Conservation (phyloP, 331 rosid genomes). For the Quercus tomentella region DNA sequence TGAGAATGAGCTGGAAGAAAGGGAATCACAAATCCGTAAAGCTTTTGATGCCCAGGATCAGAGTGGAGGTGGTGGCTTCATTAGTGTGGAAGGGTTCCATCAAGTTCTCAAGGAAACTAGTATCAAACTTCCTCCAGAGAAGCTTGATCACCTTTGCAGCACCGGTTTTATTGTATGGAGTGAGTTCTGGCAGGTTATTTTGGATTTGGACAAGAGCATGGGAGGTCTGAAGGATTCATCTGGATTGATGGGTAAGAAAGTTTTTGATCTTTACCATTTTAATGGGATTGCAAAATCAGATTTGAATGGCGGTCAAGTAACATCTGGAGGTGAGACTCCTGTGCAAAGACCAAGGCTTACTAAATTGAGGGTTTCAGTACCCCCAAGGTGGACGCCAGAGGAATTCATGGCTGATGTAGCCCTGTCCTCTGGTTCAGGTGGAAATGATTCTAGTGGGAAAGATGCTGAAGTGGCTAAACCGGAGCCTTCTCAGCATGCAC, state of each 20-base stretch:
- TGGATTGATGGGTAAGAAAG: constrained; percentile 93
- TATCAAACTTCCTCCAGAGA: constrained; percentile 61
- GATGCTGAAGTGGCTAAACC: constrained; percentile 66
- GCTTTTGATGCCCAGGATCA: constrained; percentile 94
- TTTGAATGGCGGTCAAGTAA: constrained; percentile 64
- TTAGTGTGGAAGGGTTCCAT: constrained; percentile 81
- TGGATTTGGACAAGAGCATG: constrained; percentile 72
- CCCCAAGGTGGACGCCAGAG: constrained; percentile 97
- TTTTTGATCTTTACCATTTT: constrained; percentile 85
- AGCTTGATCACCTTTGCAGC: constrained; percentile 72
- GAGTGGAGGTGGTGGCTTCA: constrained; percentile 96
- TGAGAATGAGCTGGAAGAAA: constrained; percentile 92
- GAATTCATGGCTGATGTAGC: constrained; percentile 84
- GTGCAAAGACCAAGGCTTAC: constrained; percentile 88
- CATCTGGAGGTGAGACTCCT: constrained; percentile 66
- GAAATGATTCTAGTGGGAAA: constrained; percentile 49
- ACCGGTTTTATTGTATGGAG: constrained; percentile 93
- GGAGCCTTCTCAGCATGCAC: constrained; percentile 85
- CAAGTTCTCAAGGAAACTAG: constrained; percentile 74
- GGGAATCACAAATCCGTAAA: constrained; percentile 84
- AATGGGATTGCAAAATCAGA: constrained; percentile 95
- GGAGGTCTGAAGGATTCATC: constrained; percentile 94
- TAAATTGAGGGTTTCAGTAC: constrained; percentile 85
- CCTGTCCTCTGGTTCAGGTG: constrained; percentile 50
- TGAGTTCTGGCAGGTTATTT: constrained; percentile 92